Percentiles rank a stretch among this genome's conserved stretches.
Conservation (phyloP, 192 early-diverging fungal species). For the Radiomyces spectabilis region DNA sequence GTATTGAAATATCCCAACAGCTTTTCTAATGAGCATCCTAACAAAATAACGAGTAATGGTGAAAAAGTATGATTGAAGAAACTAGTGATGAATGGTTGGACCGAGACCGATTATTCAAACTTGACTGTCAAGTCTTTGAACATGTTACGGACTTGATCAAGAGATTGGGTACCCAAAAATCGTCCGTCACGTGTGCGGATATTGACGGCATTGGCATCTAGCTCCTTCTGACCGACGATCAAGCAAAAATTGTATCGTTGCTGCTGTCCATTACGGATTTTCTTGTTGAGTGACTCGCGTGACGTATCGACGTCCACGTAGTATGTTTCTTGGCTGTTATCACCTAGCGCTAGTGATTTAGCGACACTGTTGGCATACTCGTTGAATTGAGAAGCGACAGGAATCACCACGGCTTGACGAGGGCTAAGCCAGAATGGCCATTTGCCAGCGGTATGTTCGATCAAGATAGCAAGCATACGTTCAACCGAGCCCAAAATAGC, state of each 20-base stretch:
- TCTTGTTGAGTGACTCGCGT: constrained; percentile 59
- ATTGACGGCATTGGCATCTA: constrained; percentile 56
- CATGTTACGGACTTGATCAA: constrained; percentile 46
- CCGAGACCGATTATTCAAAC: constrained; percentile 37
- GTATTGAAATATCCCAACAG: too few relatives aligned
- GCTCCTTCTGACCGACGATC: constrained; percentile 81
- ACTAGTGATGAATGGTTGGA: too few relatives aligned
- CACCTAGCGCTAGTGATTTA: constrained; percentile 25
- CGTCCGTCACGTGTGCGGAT: constrained; percentile 62
- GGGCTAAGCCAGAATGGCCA: constrained; percentile 97
- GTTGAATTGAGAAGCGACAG: constrained; percentile 51
- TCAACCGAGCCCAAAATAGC: constrained; percentile 88
- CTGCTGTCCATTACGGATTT: constrained; percentile 73
- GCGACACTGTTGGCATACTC: constrained; percentile 64
- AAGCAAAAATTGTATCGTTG: constrained; percentile 83
- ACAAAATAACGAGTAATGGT: too few relatives aligned
- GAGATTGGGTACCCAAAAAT: constrained; percentile 51
- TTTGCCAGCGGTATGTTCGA: constrained; percentile 83
- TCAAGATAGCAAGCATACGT: constrained; percentile 92
- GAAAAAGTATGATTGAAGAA: too few relatives aligned
- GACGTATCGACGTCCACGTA: constrained; percentile 80
- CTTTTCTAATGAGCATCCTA: too few relatives aligned
- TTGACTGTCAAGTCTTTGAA: constrained; percentile 45
- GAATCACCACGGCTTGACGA: constrained; percentile 81
- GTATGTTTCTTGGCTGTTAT: constrained; percentile 40